Conservation (phyloP, 2,329 filamentous ascomycete genomes). For the Epichloe sp. region DNA sequence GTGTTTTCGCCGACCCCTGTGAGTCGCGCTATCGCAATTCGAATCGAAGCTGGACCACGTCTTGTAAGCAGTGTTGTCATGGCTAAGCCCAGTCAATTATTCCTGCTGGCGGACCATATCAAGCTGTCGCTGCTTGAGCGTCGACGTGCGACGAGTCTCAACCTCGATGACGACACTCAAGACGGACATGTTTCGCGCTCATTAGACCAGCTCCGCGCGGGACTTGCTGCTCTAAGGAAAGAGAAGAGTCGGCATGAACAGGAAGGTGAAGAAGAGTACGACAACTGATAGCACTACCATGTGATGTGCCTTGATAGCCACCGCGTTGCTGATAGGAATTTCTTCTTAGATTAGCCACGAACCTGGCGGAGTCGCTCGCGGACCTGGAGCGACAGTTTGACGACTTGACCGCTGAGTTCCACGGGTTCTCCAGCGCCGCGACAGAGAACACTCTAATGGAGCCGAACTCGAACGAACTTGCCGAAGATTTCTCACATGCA, state of each 20-base stretch:
- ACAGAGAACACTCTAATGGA: slow-evolving; percentile 39
- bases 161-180: slow-evolving; percentile 66
- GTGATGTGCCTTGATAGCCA: not conserved
- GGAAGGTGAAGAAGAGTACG: slow-evolving; percentile 47
- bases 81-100: slow-evolving; percentile 59
- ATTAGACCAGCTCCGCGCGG: slow-evolving; percentile 72
- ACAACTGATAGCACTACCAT: not conserved
- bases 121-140: slow-evolving; percentile 90
- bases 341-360: slow-evolving; percentile 28
- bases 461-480: slow-evolving; percentile 51
- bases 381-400: slow-evolving; percentile 60
- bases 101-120: slow-evolving; percentile 90
- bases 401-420: slow-evolving; percentile 70
- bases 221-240: slow-evolving; percentile 55
- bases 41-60: not conserved
- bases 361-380: slow-evolving; percentile 50
- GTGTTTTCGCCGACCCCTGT: too few relatives aligned
- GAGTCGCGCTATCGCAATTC: too few relatives aligned
- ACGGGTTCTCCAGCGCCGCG: slow-evolving; percentile 44
- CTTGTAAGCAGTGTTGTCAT: slow-evolving; percentile 11
- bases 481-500: slow-evolving; percentile 52
- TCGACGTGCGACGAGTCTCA: slow-evolving; percentile 69
- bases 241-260: slow-evolving; percentile 52
- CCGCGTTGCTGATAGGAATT: slow-evolving; percentile 1
- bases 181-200: slow-evolving; percentile 84